Base-by-base conservation (phyloP, 2,329 filamentous ascomycete genomes). In the Ophiognomonia clavigignenti-juglandacearum region DNA sequence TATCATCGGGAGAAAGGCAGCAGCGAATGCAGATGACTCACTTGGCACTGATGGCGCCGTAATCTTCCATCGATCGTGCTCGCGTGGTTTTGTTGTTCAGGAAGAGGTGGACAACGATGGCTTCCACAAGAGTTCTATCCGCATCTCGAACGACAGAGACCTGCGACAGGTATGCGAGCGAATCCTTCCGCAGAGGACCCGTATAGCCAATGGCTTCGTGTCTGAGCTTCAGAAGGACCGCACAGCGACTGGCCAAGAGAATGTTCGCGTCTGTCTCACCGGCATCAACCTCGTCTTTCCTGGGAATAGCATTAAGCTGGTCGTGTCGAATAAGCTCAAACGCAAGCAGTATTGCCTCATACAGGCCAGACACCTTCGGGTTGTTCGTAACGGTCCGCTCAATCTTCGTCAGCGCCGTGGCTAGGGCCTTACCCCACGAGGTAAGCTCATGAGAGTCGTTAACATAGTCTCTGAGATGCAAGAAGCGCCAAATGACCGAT, bases 161-260 rank as follows among this genome's bases (percentile, higher is more conserved):
- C 48, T 97, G 75, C 1, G 89, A 91, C 51, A 89, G 86, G 71
- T 91, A 98, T 22, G 83, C 84, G 35, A 98, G 75, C 43, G 96
- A 75, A 56, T 92, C 90, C 65, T 93, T 85, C 72, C 90, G 96
- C 1, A 98, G 76, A 1, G 93, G 92, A 1, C 93, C 93, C 2
- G 92, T 96, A 66, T 96, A 98, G 24, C 93, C 93, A 56, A 92
- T 91, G 4, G 79, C 76, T 57, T 88, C 80, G 63, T 98, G 93
- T 26, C 83, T 81, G 52, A 97, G 74, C 60, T 86, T 88, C 43
- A 90, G 79, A 48, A 97, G 73, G 44, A 87, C 90, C 13, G 91
- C 88, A 52, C 91, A 85, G 32, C 93, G 85, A 56, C 90, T 93
- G 58, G 97, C 83, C 37, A 98, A 76, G 46, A 93, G 77, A 37